Conservation (phyloP, 1,284 basidiomycete species). For the Pseudozyma pruni region DNA sequence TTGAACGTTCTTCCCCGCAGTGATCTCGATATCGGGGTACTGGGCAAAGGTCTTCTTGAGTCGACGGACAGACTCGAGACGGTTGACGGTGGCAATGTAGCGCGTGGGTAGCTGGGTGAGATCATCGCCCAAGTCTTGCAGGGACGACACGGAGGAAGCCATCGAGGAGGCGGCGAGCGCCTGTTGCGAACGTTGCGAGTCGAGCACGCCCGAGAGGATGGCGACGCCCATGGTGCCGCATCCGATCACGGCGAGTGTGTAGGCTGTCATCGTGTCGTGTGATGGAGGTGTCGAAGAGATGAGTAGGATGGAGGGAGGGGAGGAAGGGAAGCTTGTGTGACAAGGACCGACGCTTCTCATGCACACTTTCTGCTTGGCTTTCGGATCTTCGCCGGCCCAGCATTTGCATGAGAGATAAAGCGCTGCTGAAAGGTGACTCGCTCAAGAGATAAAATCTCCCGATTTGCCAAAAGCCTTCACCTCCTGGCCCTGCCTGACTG, state of each 20-base stretch:
- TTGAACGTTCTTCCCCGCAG: constrained; percentile 76
- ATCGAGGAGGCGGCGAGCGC: constrained; percentile 24
- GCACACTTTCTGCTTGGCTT: constrained; percentile 22
- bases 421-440: too few species aligned
- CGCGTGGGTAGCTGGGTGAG: constrained; percentile 74
- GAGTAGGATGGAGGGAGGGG: background rate
- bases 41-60: constrained; percentile 75
- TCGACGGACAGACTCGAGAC: constrained; percentile 79
- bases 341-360: too few species aligned
- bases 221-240: constrained; percentile 99
- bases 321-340: too few species aligned
- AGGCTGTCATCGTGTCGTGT: constrained; percentile 34
- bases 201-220: constrained; percentile 87
- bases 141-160: constrained; percentile 35
- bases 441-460: constrained; percentile 22
- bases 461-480: constrained; percentile 1
- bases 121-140: constrained; percentile 44
- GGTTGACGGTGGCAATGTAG: constrained; percentile 89
- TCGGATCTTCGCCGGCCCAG: constrained; percentile 18
- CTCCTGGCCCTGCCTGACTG: too few species aligned
- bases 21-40: constrained; percentile 74
- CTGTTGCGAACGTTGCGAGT: constrained; percentile 55
- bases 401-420: too few species aligned
- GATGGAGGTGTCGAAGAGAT: background rate
- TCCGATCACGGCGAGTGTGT: constrained; percentile 64